Evolutionary conservation across 352 stramenopile species (phyloP), one percentile per base, ranked within the genome.

Genomic region (Phytopythium aichiense): DNA sequence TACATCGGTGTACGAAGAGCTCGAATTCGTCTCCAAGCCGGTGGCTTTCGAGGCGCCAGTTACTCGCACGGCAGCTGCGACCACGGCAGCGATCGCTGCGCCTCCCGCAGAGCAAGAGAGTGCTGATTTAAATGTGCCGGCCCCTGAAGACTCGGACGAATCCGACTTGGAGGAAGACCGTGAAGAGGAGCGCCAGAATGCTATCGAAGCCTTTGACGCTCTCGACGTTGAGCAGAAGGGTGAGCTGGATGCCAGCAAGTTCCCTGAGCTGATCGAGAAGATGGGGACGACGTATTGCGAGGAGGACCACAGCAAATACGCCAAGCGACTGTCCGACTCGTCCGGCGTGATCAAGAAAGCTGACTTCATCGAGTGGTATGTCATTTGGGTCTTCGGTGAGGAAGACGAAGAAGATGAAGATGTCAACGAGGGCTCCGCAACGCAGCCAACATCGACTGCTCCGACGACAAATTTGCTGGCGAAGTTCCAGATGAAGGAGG

Each of bases 121-220:
- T n/a, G 52, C 52, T 40, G 28, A 20, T 13, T 6, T 45, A 31
- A 57, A 57, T 22, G 52, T 57, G 4, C 52, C 52, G 11, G 52
- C 52, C 30, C 35, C 52, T 20, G 52, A 57, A 16, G 52, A 57
- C 52, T 57, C 33, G 52, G 74, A 84, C 35, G 68, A 77, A 7
- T 69, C 45, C n/a, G 75, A 84, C n/a, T 65, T 79, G 15, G 77
- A 87, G 48, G 74, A 72, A 52, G 77, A 83, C 25, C 77, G 77
- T 7, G 65, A 65, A 56, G 75, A 87, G 65, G 77, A 84, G 67
- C 72, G 77, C 56, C 68, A 78, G 8, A 79, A 71, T 7, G 77
- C 71, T 11, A 58, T 62, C 23, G 28, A 48, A 7, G 69, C 73
- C 2, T 87, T 84, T 49, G 51, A 60, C 38, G 62, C 69, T 4